A percentile compares a stretch with the other conserved stretches of the same genome.
Evolutionary conservation across 371 early-diverging fungal species (phyloP).

Genomic region (Apophysomyces ossiformis): DNA sequence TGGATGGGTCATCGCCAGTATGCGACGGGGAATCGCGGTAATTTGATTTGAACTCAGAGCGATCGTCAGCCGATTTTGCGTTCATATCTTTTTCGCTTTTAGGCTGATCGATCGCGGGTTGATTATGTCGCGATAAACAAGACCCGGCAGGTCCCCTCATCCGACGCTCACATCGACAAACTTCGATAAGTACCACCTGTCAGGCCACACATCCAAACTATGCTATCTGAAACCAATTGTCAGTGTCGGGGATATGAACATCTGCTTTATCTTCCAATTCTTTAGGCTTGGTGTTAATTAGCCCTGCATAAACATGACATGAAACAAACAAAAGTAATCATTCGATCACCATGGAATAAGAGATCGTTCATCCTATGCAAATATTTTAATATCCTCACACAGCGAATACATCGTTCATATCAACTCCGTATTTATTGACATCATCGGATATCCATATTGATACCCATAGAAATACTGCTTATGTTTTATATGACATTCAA

Average conservation of each 20-base stretch:
- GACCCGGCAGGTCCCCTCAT: slow-evolving; percentile 5
- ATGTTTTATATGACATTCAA: no score
- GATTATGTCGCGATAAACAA: not conserved
- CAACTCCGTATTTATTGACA: not conserved
- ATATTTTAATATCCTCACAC: no score
- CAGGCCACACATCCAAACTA: not conserved
- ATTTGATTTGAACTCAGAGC: not conserved
- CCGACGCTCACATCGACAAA: not conserved
- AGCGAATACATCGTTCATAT: no score
- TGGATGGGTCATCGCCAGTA: slow-evolving; percentile 8
- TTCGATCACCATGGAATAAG: no score
- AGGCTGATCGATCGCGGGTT: not conserved
- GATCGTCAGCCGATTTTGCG: slow-evolving; percentile 8
- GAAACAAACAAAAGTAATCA: no score
- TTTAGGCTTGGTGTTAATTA: no score
- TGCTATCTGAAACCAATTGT: no score
- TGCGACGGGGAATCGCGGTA: slow-evolving; percentile 8
- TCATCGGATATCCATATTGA: not conserved
- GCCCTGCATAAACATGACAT: no score
- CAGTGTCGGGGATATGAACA: no score
- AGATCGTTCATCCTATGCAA: no score
- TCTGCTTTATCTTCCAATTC: no score
- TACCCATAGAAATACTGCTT: no score
- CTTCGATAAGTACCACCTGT: not conserved
- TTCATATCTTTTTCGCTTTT: not conserved